These are phyloP conservation scores for Neonectria magnoliae DNA, from an alignment of 2,329 filamentous ascomycete species.

Conservation along the genomic window DNA sequence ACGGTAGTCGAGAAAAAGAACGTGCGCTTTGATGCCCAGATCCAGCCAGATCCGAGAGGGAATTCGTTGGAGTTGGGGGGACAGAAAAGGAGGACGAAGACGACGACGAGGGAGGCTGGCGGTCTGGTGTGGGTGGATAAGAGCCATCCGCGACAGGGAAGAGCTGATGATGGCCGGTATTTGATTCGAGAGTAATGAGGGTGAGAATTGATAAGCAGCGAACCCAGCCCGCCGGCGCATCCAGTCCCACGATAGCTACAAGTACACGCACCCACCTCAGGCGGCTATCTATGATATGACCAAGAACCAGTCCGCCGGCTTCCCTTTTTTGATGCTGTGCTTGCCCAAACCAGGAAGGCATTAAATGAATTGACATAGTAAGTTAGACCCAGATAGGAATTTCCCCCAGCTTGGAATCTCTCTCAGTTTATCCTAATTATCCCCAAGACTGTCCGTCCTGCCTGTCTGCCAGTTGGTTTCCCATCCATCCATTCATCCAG, in stretches of 20 bases:
- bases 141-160: not conserved
- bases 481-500: too few species aligned
- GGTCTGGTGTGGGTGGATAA: conserved; percentile 5
- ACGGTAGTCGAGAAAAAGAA: not conserved
- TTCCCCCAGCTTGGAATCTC: not conserved
- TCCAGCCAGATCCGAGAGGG: conserved; percentile 1
- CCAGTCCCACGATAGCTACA: too few species aligned
- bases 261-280: too few species aligned
- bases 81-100: not conserved
- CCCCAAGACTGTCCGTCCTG: not conserved
- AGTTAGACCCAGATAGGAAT: too few species aligned
- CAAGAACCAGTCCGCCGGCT: not conserved
- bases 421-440: not conserved
- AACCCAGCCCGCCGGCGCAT: not conserved
- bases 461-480: not conserved
- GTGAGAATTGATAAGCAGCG: not conserved
- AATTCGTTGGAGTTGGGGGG: too few species aligned
- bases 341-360: not conserved
- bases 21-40: not conserved
- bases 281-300: not conserved
- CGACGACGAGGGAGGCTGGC: not conserved
- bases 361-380: not conserved
- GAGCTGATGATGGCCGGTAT: not conserved
- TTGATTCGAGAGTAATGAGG: not conserved
- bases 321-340: too few species aligned